Evolutionary conservation across 208 protist genomes (phyloP).

Genomic region (Tritrichomonas foetus): DNA sequence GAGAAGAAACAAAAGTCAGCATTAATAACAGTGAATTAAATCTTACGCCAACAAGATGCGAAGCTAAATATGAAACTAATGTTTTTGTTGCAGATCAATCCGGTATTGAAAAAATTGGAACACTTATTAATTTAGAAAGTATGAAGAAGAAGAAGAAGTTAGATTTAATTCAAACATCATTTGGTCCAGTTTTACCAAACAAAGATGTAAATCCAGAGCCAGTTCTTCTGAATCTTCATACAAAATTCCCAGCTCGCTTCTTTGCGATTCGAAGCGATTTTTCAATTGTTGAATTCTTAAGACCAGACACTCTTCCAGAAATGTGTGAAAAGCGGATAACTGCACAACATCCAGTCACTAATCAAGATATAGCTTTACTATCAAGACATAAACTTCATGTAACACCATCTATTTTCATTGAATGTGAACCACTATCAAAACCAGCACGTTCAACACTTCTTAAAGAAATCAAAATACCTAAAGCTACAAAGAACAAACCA

Average conservation of each 20-base stretch:
- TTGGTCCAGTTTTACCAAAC: background rate
- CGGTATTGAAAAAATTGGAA: background rate
- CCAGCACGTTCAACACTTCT: background rate
- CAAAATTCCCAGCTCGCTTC: background rate
- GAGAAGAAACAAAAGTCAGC: background rate
- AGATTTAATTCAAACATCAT: background rate
- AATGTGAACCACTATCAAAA: background rate
- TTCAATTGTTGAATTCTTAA: background rate
- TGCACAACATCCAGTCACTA: background rate
- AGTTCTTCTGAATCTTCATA: background rate
- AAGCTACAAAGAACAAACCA: background rate
- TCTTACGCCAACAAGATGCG: background rate
- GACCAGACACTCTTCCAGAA: background rate
- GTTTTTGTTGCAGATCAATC: background rate
- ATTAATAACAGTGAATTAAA: background rate
- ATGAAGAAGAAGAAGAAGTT: background rate
- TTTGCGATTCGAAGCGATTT: background rate
- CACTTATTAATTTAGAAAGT: too few relatives aligned
- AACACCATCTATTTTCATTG: background rate
- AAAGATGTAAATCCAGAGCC: background rate
- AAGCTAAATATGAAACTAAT: background rate
- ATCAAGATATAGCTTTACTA: background rate
- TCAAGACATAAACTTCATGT: background rate
- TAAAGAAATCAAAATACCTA: background rate
- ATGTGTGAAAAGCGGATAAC: background rate